Percentiles rank a stretch among this genome's conserved stretches.
These are phyloP conservation scores for Schoenoplectus tabernaemontani DNA, from an alignment of 202 grass and related monocot species.

Conservation along the genomic window DNA sequence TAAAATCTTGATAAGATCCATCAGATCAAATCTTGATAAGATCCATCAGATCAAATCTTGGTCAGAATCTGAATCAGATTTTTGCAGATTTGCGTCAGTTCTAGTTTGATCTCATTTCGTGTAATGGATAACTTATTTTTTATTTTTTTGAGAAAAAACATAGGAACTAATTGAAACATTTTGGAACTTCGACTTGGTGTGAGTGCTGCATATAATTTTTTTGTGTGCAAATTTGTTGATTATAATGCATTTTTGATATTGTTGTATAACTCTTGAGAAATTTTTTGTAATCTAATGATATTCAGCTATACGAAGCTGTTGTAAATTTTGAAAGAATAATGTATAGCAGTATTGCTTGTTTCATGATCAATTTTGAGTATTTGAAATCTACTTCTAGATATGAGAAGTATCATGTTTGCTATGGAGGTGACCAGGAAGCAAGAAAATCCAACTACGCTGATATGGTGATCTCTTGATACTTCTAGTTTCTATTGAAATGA, in stretches of 20 bases:
- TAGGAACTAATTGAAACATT: not conserved
- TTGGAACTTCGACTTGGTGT: not conserved
- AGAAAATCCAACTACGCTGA: constrained; percentile 86
- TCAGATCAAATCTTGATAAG: too few species aligned
- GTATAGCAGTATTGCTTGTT: not conserved
- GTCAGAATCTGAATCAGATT: too few species aligned
- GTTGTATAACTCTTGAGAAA: not conserved
- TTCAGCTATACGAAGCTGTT: not conserved
- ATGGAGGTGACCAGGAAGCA: constrained; percentile 73
- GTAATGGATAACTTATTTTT: not conserved
- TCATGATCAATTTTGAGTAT: constrained; percentile 14
- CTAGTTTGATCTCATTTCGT: not conserved
- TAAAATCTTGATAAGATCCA: too few species aligned
- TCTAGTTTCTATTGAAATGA: not conserved
- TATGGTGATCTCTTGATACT: constrained; percentile 45
- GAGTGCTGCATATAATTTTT: not conserved
- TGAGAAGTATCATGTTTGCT: constrained; percentile 83
- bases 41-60: too few species aligned
- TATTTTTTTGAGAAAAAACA: not conserved
- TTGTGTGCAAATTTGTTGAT: not conserved
- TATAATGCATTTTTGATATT: not conserved
- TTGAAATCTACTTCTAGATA: constrained; percentile 40
- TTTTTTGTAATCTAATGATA: not conserved
- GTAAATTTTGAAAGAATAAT: not conserved
- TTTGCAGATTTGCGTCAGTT: too few species aligned